Evolutionary conservation across 805 yeast species (phyloP).

Genomic region (Candida boidinii): DNA sequence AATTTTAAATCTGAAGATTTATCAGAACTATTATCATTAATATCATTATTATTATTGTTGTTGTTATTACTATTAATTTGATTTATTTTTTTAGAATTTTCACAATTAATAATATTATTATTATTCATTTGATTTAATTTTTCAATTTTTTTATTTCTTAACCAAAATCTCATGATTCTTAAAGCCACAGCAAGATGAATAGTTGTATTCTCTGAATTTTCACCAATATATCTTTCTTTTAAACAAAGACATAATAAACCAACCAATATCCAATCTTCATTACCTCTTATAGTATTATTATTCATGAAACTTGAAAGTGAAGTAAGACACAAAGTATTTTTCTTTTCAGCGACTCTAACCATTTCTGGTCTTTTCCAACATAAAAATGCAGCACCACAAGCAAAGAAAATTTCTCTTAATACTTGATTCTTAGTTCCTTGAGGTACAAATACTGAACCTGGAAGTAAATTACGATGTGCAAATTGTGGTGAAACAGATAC

Average conservation of each 20-base stretch:
- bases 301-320: constrained; percentile 16
- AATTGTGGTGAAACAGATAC: constrained; percentile 32
- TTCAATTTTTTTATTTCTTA: constrained; percentile 7
- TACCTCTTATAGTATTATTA: constrained; percentile 17
- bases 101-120: neutral
- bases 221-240: constrained; percentile 25
- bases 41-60: too few relatives aligned
- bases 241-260: constrained; percentile 31
- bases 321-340: constrained; percentile 13
- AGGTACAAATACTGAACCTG: constrained; percentile 32
- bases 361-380: constrained; percentile 24
- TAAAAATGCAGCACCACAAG: constrained; percentile 33
- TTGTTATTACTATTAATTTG: too few relatives aligned
- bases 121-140: neutral
- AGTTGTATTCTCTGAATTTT: constrained; percentile 21
- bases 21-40: too few relatives aligned
- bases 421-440: constrained; percentile 24
- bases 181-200: constrained; percentile 27
- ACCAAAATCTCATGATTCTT: constrained; percentile 24
- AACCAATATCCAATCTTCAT: constrained; percentile 31
- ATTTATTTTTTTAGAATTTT: too few relatives aligned
- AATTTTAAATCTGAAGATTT: too few relatives aligned
- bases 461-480: constrained; percentile 31
- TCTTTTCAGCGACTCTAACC: constrained; percentile 14
- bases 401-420: constrained; percentile 25